Evolutionary conservation across 1,139 yeast genomes (phyloP).

Genomic region (Geotrichum reessii): DNA sequence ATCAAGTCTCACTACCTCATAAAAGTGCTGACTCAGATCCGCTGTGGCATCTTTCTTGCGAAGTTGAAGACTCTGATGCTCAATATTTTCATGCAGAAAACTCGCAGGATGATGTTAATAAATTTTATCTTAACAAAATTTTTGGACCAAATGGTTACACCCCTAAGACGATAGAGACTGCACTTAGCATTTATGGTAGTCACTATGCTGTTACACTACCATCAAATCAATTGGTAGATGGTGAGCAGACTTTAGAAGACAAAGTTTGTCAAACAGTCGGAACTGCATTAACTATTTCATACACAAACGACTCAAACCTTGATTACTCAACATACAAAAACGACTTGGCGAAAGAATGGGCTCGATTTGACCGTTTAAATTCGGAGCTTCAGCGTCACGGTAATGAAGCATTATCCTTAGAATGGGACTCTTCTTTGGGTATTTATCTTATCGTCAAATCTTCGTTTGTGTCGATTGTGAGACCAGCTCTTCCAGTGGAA

Average conservation of each 20-base stretch:
- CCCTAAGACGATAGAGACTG: conserved; percentile 42
- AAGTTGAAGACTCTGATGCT: conserved; percentile 10
- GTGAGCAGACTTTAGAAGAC: conserved; percentile 31
- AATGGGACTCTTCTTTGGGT: conserved; percentile 23
- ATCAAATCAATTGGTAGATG: conserved; percentile 10
- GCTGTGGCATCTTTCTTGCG: conserved; percentile 13
- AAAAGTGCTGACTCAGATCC: background rate
- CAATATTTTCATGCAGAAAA: conserved; percentile 7
- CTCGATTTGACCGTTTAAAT: conserved; percentile 56
- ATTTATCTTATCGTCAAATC: conserved; percentile 24
- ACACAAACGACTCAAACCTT: conserved; percentile 5
- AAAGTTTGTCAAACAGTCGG: conserved; percentile 34
- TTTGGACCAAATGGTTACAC: conserved; percentile 49
- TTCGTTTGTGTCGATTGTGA: conserved; percentile 23
- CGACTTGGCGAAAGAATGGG: conserved; percentile 46
- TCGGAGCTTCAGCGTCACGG: conserved; percentile 57
- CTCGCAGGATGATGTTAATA: conserved; percentile 31
- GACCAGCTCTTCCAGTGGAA: conserved; percentile 25
- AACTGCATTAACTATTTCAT: conserved; percentile 24
- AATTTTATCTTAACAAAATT: conserved; percentile 41
- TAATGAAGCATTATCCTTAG: conserved; percentile 49
- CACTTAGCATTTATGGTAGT: conserved; percentile 37
- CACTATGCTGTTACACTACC: conserved; percentile 23
- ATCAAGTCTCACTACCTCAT: conserved; percentile 22
- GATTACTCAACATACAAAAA: conserved; percentile 29